Base-by-base conservation (phyloP, 441 rosid genomes). In the Euphorbia celastroides region DNA sequence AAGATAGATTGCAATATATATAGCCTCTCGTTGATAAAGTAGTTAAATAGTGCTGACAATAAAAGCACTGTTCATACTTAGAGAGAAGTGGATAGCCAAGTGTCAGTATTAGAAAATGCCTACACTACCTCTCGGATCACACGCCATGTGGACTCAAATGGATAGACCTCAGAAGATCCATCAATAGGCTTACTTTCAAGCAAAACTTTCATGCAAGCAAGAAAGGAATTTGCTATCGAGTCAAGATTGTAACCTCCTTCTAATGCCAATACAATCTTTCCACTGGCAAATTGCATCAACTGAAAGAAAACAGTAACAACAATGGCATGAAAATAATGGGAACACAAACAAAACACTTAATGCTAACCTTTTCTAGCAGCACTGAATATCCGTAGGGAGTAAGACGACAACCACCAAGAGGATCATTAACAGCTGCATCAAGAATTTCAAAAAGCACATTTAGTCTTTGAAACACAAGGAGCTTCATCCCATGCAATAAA, bases 241-340 rank as follows among this genome's bases (percentile, higher is more conserved):
- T 79, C 77, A 44, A 87, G 96, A 77, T 89, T 92, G 84, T 94
- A 94, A 19, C 99, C 99, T 78, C 99, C 99, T 78, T 94, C 99
- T 74, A 94, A 70, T 31, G 94, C 96, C 81, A 94, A 70, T 30
- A 89, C 91, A 71, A 94, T 77, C 85, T 85, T 91, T 69, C 96
- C 93, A 67, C 78, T 80, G 32, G 87, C 92, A 82, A 89, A 86
- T 73, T 83, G 87, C 93, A 89, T 85, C 80, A 91, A 78, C 97
- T 93, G 78, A 60, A 76, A 69, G 42, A 23, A 62, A 42, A 9
- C 36, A 54, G 23, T 19, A 22, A 59, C 17, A 5, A 64, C 36
- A 22, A 12, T 31, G 23, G 2, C 8, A 66, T 8, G 19, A 52
- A 31, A 61, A 30, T 63, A 55, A 30, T 27, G 26, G 57, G 44